These are phyloP conservation scores for Aspergillus sojae DNA, from an alignment of 2,329 filamentous ascomycete genomes.

Conservation along the genomic window DNA sequence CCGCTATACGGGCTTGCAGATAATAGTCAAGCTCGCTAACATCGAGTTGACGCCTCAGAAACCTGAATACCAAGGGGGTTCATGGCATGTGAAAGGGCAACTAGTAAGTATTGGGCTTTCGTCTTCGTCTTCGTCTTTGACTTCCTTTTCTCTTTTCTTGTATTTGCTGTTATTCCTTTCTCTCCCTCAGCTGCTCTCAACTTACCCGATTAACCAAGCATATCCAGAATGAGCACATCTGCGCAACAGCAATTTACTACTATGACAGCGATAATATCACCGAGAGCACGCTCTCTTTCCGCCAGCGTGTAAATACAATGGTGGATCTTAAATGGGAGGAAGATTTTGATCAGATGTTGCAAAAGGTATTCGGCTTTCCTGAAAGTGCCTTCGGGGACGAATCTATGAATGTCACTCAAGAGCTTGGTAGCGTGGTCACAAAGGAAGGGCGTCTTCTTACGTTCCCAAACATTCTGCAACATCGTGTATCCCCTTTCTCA, in stretches of 20 bases:
- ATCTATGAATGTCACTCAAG: conserved; percentile 16
- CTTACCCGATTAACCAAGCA: neutral
- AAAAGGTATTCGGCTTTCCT: conserved; percentile 4
- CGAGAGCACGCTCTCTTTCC: conserved; percentile 54
- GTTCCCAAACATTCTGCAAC: conserved; percentile 44
- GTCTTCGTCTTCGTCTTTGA: too few relatives aligned
- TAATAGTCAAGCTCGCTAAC: conserved; percentile 65
- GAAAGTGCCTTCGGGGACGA: conserved; percentile 2
- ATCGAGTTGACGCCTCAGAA: conserved; percentile 63
- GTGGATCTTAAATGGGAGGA: accelerated
- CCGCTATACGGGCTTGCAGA: neutral
- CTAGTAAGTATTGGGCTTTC: conserved; percentile 19
- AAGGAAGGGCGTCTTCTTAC: conserved; percentile 10
- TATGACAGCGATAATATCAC: conserved; percentile 66
- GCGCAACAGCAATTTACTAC: conserved; percentile 66
- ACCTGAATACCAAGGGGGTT: conserved; percentile 53
- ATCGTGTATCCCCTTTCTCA: conserved; percentile 54
- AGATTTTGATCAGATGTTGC: too few relatives aligned
- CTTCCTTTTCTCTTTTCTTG: too few relatives aligned
- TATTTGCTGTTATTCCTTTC: neutral
- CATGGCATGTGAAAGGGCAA: conserved; percentile 50
- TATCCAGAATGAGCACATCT: conserved; percentile 61
- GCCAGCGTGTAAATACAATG: conserved; percentile 30
- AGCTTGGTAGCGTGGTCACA: conserved; percentile 11
- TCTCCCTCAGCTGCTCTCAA: accelerated